Conservation (phyloP, 2,329 filamentous ascomycete species). For the Aspergillus transmontanensis region DNA sequence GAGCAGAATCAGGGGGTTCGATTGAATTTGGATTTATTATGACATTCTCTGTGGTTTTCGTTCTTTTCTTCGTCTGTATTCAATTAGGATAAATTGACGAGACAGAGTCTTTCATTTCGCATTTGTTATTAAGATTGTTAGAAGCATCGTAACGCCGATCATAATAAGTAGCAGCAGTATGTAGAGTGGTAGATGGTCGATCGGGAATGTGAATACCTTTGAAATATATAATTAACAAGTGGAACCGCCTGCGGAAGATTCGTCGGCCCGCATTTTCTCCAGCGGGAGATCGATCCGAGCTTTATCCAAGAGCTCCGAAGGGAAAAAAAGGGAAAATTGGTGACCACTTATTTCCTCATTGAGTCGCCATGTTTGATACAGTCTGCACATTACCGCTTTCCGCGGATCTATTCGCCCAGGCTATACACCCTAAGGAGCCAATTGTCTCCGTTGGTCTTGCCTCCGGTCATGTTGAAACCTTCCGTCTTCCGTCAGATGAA, state of each 20-base stretch:
- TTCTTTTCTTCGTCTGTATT: constrained; percentile 11
- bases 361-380: constrained; percentile 76
- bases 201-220: neutral
- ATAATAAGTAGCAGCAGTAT: neutral
- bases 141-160: neutral
- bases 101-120: neutral
- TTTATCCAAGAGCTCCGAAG: neutral
- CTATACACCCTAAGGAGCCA: constrained; percentile 80
- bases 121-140: neutral
- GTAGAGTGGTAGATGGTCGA: neutral
- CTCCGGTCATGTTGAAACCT: constrained; percentile 82
- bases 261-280: constrained; percentile 23
- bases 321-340: neutral
- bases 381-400: constrained; percentile 85
- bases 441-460: constrained; percentile 84
- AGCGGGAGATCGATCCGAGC: constrained; percentile 7
- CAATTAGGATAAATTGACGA: neutral
- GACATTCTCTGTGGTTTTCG: neutral
- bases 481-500: constrained; percentile 67
- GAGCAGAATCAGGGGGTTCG: neutral
- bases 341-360: constrained; percentile 2
- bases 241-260: constrained; percentile 20
- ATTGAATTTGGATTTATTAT: neutral
- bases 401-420: constrained; percentile 85
- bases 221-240: neutral